Percentiles rank a stretch among this genome's conserved stretches.
These are phyloP conservation scores for Emmonsiellopsis sp. DNA, from an alignment of 2,329 filamentous ascomycete species.

Conservation along the genomic window DNA sequence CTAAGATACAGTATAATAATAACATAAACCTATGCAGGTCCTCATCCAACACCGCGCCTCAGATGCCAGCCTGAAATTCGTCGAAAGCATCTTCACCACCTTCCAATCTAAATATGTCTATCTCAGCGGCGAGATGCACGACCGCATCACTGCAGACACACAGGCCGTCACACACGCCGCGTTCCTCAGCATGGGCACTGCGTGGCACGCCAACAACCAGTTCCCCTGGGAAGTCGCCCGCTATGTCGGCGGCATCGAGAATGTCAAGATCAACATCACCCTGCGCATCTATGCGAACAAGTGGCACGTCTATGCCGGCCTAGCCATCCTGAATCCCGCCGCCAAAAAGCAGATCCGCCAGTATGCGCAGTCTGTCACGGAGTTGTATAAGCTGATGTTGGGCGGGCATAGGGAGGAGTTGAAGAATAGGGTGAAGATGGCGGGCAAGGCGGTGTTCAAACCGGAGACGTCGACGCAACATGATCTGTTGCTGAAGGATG, in stretches of 20 bases:
- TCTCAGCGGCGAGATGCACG: conserved; percentile 77
- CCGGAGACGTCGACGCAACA: conserved; percentile 39
- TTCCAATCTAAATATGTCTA: conserved; percentile 79
- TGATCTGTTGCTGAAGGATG: conserved; percentile 64
- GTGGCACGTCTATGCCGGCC: conserved; percentile 97
- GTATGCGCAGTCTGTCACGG: conserved; percentile 85
- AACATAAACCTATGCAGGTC: conserved; percentile 37
- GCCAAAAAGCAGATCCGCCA: conserved; percentile 88
- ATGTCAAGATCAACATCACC: conserved; percentile 98
- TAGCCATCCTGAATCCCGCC: conserved; percentile 92
- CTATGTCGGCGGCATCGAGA: conserved; percentile 94
- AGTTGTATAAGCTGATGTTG: conserved; percentile 94
- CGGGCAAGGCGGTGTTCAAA: conserved; percentile 63
- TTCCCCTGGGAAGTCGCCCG: conserved; percentile 97
- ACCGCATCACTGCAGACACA: conserved; percentile 95
- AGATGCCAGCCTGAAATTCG: conserved; percentile 63
- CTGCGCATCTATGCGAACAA: conserved; percentile 96
- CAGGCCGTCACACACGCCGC: conserved; percentile 97
- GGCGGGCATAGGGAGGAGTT: conserved; percentile 71
- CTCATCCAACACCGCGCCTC: conserved; percentile 88
- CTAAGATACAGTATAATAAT: background rate
- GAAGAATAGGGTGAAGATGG: conserved; percentile 63
- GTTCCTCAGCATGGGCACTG: conserved; percentile 94
- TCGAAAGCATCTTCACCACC: conserved; percentile 72
- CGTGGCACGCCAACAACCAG: conserved; percentile 89